Conservation (phyloP, 2,329 filamentous ascomycete genomes). For the Metarhizium robertsii region DNA sequence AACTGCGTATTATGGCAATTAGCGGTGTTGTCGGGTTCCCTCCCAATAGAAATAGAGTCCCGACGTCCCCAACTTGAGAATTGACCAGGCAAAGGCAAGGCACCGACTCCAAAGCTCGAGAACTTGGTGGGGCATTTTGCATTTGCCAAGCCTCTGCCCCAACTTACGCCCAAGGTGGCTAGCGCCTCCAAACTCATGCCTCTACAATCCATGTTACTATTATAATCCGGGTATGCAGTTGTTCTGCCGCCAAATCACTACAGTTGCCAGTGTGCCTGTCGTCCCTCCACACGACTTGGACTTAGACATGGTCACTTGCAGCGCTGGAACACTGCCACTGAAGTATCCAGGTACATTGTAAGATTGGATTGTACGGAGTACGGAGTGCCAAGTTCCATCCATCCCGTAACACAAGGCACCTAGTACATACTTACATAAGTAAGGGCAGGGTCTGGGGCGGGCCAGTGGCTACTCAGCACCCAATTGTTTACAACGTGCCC, state of each 20-base stretch:
- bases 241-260: too few relatives aligned
- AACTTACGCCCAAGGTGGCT: neutral
- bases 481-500: neutral
- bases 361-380: neutral
- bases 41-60: too few relatives aligned
- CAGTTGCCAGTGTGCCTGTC: too few relatives aligned
- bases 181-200: neutral
- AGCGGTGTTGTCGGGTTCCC: neutral
- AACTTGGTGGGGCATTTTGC: neutral
- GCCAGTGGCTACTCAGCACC: neutral
- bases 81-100: neutral
- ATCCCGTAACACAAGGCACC: too few relatives aligned
- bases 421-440: too few relatives aligned
- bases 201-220: too few relatives aligned
- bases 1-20: neutral
- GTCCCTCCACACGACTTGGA: too few relatives aligned
- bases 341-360: too few relatives aligned
- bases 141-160: neutral
- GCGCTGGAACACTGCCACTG: too few relatives aligned
- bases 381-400: neutral
- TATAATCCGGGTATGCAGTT: too few relatives aligned
- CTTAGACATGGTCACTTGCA: too few relatives aligned
- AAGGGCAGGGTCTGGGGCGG: too few relatives aligned
- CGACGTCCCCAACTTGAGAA: neutral
- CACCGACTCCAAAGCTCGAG: neutral